phyloP scores from a whole-genome alignment of 2,329 filamentous ascomycete genomes.

The Neonectria faginata region DNA sequence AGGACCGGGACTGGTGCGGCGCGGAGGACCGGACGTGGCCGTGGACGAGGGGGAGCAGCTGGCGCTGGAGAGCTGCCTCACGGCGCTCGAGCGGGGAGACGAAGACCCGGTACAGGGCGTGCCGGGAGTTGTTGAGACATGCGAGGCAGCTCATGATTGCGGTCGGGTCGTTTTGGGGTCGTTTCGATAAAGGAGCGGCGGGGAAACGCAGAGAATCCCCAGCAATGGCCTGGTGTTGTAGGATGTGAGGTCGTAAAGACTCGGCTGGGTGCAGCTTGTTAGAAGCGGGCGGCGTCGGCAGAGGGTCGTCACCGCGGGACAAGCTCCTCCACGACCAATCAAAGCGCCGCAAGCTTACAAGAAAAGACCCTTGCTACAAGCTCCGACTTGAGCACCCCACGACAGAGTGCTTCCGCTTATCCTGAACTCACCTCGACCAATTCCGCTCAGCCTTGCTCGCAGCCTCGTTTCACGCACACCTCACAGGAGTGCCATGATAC shows the following conservation, averaged over 20 bases:
- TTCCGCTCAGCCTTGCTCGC: constrained; percentile 4
- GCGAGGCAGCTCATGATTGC: constrained; percentile 53
- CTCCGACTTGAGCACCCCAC: constrained; percentile 16
- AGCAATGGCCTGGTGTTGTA: constrained; percentile 30
- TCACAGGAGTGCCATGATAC: constrained; percentile 21
- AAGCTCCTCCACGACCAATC: constrained; percentile 32
- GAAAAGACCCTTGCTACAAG: constrained; percentile 16
- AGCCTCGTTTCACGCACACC: background rate
- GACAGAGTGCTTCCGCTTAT: background rate
- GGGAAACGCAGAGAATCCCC: constrained; percentile 10
- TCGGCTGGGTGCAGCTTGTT: constrained; percentile 26
- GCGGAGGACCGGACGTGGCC: constrained; percentile 15
- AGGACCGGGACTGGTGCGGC: constrained; percentile 33
- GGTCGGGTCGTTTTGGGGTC: background rate
- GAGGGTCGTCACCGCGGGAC: constrained; percentile 41
- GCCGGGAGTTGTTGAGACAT: constrained; percentile 59
- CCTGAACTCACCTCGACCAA: background rate
- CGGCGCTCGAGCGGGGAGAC: constrained; percentile 51
- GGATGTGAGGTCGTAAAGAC: constrained; percentile 25
- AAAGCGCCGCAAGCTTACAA: constrained; percentile 19
- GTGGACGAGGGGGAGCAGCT: constrained; percentile 36
- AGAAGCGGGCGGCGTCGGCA: constrained; percentile 40
- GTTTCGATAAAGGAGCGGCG: constrained; percentile 3
- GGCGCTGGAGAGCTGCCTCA: constrained; percentile 41
- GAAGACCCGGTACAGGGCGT: constrained; percentile 61